Percentiles rank a stretch among this genome's conserved stretches.
These are phyloP conservation scores for Pythium biforme DNA, from an alignment of 352 stramenopile genomes.

Conservation along the genomic window DNA sequence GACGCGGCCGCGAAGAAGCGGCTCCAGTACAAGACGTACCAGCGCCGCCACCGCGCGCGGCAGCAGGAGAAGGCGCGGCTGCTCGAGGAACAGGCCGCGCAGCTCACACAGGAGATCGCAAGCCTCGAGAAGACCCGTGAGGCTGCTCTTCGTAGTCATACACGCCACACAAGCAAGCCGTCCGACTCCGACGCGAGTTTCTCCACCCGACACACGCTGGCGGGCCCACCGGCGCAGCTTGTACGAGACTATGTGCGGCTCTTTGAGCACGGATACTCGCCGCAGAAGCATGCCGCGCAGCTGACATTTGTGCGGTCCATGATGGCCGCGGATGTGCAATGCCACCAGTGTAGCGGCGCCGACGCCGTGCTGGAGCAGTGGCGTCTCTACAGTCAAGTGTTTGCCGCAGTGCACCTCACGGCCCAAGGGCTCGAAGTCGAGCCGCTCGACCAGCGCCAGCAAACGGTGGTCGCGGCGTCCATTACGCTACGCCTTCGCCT, in stretches of 20 bases:
- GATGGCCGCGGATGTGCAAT: not conserved
- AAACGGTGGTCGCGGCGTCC: not conserved
- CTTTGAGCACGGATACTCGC: slow-evolving; percentile 34
- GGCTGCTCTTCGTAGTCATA: too few relatives aligned
- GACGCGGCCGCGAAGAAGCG: slow-evolving; percentile 29
- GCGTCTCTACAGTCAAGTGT: slow-evolving; percentile 2
- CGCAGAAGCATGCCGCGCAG: slow-evolving; percentile 29
- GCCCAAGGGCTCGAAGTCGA: not conserved
- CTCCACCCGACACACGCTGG: not conserved
- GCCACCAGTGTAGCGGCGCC: not conserved
- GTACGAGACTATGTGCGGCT: slow-evolving; percentile 54
- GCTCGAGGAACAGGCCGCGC: slow-evolving; percentile 40
- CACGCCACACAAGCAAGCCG: too few relatives aligned
- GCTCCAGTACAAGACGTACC: slow-evolving; percentile 68
- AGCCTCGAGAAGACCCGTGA: slow-evolving; percentile 13
- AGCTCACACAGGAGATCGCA: slow-evolving; percentile 31
- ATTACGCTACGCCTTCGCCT: not conserved
- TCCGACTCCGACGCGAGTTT: not conserved
- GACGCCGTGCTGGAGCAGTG: slow-evolving; percentile 10
- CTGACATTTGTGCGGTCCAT: slow-evolving; percentile 31
- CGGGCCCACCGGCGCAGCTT: slow-evolving; percentile 34
- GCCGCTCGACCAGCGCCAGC: not conserved
- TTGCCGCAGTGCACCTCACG: not conserved
- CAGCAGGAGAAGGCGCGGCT: slow-evolving; percentile 51
- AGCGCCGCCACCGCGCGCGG: slow-evolving; percentile 64